Evolutionary conservation across 768 basidiomycete species (phyloP).

Genomic region (Podaxis sp.): DNA sequence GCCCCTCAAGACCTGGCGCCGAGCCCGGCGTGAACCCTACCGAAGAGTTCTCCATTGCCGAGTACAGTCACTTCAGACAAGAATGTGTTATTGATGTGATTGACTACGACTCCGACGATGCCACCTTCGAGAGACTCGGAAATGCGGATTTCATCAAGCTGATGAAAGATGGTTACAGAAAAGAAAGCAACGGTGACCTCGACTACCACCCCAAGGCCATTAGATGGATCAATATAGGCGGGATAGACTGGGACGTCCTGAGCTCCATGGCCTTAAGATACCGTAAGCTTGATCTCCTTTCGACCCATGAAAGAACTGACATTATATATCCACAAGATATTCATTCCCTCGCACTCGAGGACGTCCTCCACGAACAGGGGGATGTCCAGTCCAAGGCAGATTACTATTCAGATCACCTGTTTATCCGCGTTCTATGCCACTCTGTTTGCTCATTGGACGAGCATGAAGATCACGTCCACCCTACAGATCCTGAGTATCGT

Average conservation of each 20-base stretch:
- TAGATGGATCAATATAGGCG: slow-evolving; percentile 66
- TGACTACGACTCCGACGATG: slow-evolving; percentile 54
- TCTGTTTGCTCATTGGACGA: slow-evolving; percentile 25
- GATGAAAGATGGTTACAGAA: slow-evolving; percentile 28
- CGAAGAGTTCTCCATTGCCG: slow-evolving; percentile 40
- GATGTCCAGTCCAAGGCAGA: slow-evolving; percentile 48
- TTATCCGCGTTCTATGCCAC: slow-evolving; percentile 58
- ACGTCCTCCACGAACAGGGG: slow-evolving; percentile 54
- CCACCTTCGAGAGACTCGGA: slow-evolving; percentile 41
- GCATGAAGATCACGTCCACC: background rate
- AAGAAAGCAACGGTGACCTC: slow-evolving; percentile 8
- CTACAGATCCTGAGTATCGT: background rate
- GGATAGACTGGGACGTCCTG: slow-evolving; percentile 62
- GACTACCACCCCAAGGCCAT: slow-evolving; percentile 36
- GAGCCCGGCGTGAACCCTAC: slow-evolving; percentile 67
- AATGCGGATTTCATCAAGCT: slow-evolving; percentile 50
- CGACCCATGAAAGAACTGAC: slow-evolving; percentile 14
- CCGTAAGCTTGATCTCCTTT: slow-evolving; percentile 33
- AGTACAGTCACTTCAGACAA: slow-evolving; percentile 52
- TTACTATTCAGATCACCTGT: slow-evolving; percentile 56
- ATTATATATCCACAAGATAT: slow-evolving; percentile 38
- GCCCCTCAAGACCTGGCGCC: slow-evolving; percentile 39
- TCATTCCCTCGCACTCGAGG: slow-evolving; percentile 65
- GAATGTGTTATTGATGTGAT: slow-evolving; percentile 57
- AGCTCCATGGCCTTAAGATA: slow-evolving; percentile 57